These are phyloP conservation scores for Torulaspora gathmanii DNA, from an alignment of 805 yeast species.

Conservation along the genomic window DNA sequence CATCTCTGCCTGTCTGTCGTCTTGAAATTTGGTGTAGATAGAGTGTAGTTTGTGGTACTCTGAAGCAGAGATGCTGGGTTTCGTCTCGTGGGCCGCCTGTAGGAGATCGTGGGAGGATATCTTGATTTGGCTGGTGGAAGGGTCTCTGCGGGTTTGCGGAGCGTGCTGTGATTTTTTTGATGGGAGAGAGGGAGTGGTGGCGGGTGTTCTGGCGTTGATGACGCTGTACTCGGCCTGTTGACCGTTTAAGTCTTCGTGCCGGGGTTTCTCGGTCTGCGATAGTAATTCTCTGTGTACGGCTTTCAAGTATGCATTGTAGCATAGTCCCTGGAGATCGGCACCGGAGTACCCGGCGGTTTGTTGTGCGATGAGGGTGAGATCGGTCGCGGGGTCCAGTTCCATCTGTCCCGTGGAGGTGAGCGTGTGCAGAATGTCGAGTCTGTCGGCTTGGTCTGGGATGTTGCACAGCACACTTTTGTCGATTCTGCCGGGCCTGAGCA, in stretches of 20 bases:
- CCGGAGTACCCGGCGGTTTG: constrained; percentile 79
- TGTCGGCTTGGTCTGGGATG: constrained; percentile 66
- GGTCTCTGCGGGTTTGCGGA: not conserved
- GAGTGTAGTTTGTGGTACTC: constrained; percentile 59
- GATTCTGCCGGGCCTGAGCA: constrained; percentile 91
- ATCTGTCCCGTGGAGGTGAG: constrained; percentile 35
- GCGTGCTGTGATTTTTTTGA: not conserved
- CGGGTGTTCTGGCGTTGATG: not conserved
- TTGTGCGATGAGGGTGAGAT: constrained; percentile 50
- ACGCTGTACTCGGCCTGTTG: constrained; percentile 1
- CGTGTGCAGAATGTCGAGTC: constrained; percentile 60
- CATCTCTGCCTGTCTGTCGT: constrained; percentile 80
- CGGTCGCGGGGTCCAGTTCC: constrained; percentile 48
- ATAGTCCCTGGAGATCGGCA: constrained; percentile 89
- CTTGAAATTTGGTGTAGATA: constrained; percentile 68
- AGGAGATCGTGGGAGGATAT: constrained; percentile 54
- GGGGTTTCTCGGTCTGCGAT: not conserved
- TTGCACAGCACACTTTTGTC: constrained; percentile 91
- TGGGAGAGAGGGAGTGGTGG: not conserved
- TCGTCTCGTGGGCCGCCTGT: constrained; percentile 67
- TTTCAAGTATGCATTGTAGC: constrained; percentile 84
- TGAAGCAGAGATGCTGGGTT: constrained; percentile 77
- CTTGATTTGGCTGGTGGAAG: not conserved
- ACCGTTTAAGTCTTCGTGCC: not conserved
- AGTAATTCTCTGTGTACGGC: constrained; percentile 73